A percentile compares a stretch with the other conserved stretches of the same genome.
These are phyloP conservation scores for Diaporthe nobilis DNA, from an alignment of 2,329 filamentous ascomycete genomes.

Conservation along the genomic window DNA sequence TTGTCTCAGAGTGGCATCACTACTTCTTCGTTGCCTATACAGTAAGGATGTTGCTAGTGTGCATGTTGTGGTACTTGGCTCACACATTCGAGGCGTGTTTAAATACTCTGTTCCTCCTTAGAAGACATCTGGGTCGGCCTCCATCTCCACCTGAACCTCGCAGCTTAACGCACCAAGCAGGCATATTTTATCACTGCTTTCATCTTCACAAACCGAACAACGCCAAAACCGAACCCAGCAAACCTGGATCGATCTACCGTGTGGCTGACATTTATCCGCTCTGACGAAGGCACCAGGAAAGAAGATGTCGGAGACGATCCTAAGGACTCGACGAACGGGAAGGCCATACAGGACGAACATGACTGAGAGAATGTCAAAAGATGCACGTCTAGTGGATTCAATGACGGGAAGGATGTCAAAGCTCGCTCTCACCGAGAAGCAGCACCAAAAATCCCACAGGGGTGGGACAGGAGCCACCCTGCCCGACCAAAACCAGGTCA, in stretches of 20 bases:
- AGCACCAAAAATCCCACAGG: background rate
- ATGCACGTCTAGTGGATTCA: background rate
- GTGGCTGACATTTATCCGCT: background rate
- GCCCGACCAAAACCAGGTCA: background rate
- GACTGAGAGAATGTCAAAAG: background rate
- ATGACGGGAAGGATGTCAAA: conserved; percentile 9
- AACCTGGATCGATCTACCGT: background rate
- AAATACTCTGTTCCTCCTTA: background rate
- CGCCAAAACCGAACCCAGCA: background rate
- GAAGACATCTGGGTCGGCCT: background rate
- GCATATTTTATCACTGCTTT: background rate
- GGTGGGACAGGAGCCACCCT: background rate
- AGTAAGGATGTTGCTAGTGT: too few relatives aligned
- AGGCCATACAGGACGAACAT: background rate
- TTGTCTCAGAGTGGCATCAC: background rate
- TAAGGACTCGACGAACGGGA: background rate
- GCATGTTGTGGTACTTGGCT: background rate
- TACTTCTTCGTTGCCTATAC: background rate
- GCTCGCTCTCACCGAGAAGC: background rate
- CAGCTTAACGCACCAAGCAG: background rate
- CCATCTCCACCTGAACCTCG: background rate
- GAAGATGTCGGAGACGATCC: background rate
- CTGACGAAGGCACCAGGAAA: background rate
- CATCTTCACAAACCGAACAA: background rate
- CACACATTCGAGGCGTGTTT: background rate